Evolutionary conservation across 805 yeast species (phyloP).

Genomic region (Metschnikowia peoriensis): DNA sequence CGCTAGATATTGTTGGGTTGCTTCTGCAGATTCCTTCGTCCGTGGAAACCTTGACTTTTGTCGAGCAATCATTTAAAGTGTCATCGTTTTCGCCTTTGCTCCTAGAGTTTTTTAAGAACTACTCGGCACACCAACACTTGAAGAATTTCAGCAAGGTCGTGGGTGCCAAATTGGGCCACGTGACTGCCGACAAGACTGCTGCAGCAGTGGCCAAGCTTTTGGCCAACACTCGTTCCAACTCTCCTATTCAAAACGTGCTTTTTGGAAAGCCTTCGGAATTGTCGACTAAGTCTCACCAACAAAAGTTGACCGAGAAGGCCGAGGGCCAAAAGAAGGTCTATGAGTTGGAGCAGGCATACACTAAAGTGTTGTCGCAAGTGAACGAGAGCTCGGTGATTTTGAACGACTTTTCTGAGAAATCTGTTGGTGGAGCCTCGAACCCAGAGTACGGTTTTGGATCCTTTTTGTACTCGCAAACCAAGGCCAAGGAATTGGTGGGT

Average conservation of each 20-base stretch:
- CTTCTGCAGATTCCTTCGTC: slow-evolving; percentile 51
- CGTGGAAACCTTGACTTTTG: slow-evolving; percentile 54
- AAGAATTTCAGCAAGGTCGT: slow-evolving; percentile 51
- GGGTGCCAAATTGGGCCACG: slow-evolving; percentile 54
- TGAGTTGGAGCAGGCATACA: slow-evolving; percentile 70
- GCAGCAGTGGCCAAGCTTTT: slow-evolving; percentile 49
- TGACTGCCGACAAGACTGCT: slow-evolving; percentile 34
- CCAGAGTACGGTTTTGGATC: slow-evolving; percentile 91
- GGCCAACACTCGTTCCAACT: slow-evolving; percentile 48
- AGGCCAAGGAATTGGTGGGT: slow-evolving; percentile 44
- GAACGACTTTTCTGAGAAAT: slow-evolving; percentile 52
- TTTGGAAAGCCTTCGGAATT: slow-evolving; percentile 49
- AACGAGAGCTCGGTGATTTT: slow-evolving; percentile 55
- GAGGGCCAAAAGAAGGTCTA: slow-evolving; percentile 48
- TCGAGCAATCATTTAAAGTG: slow-evolving; percentile 56
- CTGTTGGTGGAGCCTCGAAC: slow-evolving; percentile 45
- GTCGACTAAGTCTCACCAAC: slow-evolving; percentile 28
- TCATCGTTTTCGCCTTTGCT: slow-evolving; percentile 61
- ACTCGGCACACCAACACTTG: slow-evolving; percentile 45
- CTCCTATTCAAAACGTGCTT: slow-evolving; percentile 61
- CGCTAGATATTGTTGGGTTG: slow-evolving; percentile 59
- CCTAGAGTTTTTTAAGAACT: slow-evolving; percentile 69
- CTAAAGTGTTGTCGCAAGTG: slow-evolving; percentile 70
- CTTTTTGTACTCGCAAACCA: slow-evolving; percentile 56
- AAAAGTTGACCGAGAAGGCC: slow-evolving; percentile 19